Evolutionary conservation across 2,329 filamentous ascomycete genomes (phyloP).

Genomic region (Nakataea oryzae): DNA sequence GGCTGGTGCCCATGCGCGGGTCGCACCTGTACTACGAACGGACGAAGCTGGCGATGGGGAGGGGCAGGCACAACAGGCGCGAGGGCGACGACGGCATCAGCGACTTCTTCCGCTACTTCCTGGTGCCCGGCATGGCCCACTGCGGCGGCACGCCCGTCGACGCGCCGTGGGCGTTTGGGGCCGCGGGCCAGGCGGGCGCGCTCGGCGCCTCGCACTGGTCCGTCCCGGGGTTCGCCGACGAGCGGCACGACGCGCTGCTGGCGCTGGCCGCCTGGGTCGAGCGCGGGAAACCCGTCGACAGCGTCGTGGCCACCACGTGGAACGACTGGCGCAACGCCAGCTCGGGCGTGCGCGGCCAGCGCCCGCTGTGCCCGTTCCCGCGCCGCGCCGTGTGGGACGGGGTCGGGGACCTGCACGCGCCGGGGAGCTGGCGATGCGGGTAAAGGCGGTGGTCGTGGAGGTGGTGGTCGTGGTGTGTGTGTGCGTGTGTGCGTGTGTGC

Average conservation of each 20-base stretch:
- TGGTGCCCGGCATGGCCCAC: conserved; percentile 39
- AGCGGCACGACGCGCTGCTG: conserved; percentile 1
- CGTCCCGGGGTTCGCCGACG: conserved; percentile 1
- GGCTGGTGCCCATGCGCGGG: conserved; percentile 20
- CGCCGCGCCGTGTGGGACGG: not conserved
- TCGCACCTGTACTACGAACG: conserved; percentile 21
- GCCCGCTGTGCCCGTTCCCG: conserved; percentile 1
- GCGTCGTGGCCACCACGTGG: conserved; percentile 3
- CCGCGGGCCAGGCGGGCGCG: conserved; percentile 24
- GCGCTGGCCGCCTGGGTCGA: conserved; percentile 4
- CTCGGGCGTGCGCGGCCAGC: conserved; percentile 1
- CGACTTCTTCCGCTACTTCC: conserved; percentile 42
- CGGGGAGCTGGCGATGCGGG: not conserved
- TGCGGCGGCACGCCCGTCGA: conserved; percentile 22
- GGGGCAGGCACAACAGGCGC: conserved; percentile 19
- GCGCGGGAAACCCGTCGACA: not conserved
- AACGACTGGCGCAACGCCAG: not conserved
- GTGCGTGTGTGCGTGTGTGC: not conserved
- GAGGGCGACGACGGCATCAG: conserved; percentile 35
- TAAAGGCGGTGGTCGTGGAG: not conserved
- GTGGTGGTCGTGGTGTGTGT: not conserved
- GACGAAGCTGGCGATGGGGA: conserved; percentile 23
- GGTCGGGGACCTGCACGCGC: not conserved
- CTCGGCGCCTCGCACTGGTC: conserved; percentile 27
- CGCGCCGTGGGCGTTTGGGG: conserved; percentile 24